Percentiles rank a stretch among this genome's conserved stretches.
These are phyloP conservation scores for Knufia fluminis DNA, from an alignment of 2,329 filamentous ascomycete species.

Conservation along the genomic window DNA sequence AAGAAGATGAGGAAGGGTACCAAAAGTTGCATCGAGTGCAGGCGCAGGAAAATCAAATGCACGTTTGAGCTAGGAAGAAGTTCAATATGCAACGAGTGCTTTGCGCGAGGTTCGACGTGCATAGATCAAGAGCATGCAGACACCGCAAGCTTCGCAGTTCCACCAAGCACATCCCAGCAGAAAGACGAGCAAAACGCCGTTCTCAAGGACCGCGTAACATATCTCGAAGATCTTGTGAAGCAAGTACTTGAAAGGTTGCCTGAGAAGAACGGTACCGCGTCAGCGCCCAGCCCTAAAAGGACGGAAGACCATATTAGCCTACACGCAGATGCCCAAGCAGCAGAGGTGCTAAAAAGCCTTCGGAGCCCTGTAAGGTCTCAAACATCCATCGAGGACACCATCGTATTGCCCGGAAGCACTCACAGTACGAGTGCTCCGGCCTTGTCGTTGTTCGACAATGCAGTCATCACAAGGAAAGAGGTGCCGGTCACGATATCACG, in stretches of 20 bases:
- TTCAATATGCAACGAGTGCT: slow-evolving; percentile 33
- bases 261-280: slow-evolving; percentile 15
- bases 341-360: slow-evolving; percentile 23
- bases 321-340: slow-evolving; percentile 22
- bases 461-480: slow-evolving; percentile 28
- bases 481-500: slow-evolving; percentile 23
- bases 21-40: slow-evolving; percentile 35
- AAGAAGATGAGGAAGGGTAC: slow-evolving; percentile 38
- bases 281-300: not conserved
- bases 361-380: slow-evolving; percentile 16
- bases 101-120: slow-evolving; percentile 30
- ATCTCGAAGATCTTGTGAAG: slow-evolving; percentile 31
- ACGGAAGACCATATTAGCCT: slow-evolving; percentile 10
- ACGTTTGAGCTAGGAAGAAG: slow-evolving; percentile 29
- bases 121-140: slow-evolving; percentile 32
- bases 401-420: slow-evolving; percentile 22
- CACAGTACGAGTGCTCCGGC: slow-evolving; percentile 29
- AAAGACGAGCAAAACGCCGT: slow-evolving; percentile 23
- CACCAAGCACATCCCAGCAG: slow-evolving; percentile 21
- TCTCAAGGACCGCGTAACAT: slow-evolving; percentile 31
- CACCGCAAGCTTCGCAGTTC: slow-evolving; percentile 19
- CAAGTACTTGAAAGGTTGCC: slow-evolving; percentile 28
- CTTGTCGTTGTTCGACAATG: slow-evolving; percentile 32
- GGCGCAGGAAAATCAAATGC: slow-evolving; percentile 36
- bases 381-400: slow-evolving; percentile 14